A percentile compares a stretch with the other conserved stretches of the same genome.
phyloP scores from a whole-genome alignment of 495 filamentous ascomycete species.

The Margaritispora aquatica region DNA sequence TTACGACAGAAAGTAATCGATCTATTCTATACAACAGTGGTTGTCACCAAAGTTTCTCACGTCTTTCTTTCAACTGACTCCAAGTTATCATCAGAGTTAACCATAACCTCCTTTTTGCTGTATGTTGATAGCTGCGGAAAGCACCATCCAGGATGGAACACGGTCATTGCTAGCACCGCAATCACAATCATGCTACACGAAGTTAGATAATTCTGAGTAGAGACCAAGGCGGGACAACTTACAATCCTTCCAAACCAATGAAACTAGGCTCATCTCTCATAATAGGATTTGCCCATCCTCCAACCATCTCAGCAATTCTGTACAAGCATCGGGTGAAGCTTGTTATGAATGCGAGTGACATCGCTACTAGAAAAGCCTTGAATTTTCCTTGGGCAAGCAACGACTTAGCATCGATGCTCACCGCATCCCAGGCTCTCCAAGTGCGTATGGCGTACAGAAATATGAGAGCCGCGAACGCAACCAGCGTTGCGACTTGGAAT shows the following conservation, averaged over 20 bases:
- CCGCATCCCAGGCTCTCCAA: slow-evolving; percentile 24
- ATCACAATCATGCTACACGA: slow-evolving; percentile 24
- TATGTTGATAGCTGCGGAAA: slow-evolving; percentile 26
- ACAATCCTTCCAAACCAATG: slow-evolving; percentile 47
- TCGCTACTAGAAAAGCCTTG: slow-evolving; percentile 41
- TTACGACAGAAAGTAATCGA: too few species aligned
- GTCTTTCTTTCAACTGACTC: neutral
- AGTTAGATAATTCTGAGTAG: neutral
- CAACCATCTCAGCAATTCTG: slow-evolving; percentile 59
- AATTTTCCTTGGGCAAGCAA: slow-evolving; percentile 38
- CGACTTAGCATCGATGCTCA: slow-evolving; percentile 25
- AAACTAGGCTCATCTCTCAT: slow-evolving; percentile 64
- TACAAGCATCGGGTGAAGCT: slow-evolving; percentile 58
- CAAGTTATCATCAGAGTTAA: neutral
- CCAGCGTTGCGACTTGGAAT: slow-evolving; percentile 61
- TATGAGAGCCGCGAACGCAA: slow-evolving; percentile 46
- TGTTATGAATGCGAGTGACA: slow-evolving; percentile 50
- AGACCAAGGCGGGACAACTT: neutral
- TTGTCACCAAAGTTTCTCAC: too few species aligned
- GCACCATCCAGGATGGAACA: slow-evolving; percentile 53
- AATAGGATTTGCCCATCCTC: slow-evolving; percentile 59
- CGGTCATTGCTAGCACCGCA: slow-evolving; percentile 48
- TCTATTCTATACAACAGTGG: too few species aligned
- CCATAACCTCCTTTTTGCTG: neutral
- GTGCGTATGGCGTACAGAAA: slow-evolving; percentile 44